phyloP scores from a whole-genome alignment of 768 basidiomycete genomes.

The Lactarius hengduanensis region DNA sequence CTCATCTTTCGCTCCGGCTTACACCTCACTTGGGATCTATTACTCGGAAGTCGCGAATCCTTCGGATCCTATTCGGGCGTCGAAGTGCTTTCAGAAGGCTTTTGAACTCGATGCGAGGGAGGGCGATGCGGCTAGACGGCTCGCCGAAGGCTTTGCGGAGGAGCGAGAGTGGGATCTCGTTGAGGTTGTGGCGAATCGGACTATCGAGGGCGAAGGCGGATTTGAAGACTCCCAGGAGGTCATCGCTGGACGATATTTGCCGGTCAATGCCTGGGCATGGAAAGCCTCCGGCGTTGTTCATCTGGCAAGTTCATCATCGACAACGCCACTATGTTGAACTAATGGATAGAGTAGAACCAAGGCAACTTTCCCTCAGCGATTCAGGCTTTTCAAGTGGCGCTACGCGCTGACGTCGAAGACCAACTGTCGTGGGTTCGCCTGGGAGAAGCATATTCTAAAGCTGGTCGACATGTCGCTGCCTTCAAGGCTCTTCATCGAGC shows the following conservation, averaged over 20 bases:
- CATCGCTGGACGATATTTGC: slow-evolving; percentile 52
- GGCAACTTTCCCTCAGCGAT: slow-evolving; percentile 73
- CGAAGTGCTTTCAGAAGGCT: slow-evolving; percentile 97
- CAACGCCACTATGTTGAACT: slow-evolving; percentile 13
- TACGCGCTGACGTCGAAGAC: slow-evolving; percentile 77
- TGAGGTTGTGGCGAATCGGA: slow-evolving; percentile 87
- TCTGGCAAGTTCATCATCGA: slow-evolving; percentile 52
- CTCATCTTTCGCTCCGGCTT: slow-evolving; percentile 82
- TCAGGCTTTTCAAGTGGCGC: slow-evolving; percentile 80
- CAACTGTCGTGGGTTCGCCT: slow-evolving; percentile 84
- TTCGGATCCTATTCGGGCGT: slow-evolving; percentile 79
- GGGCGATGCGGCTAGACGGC: slow-evolving; percentile 73
- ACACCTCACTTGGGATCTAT: slow-evolving; percentile 90
- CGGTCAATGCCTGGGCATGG: slow-evolving; percentile 96
- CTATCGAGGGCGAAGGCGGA: slow-evolving; percentile 93
- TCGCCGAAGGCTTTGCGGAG: slow-evolving; percentile 89
- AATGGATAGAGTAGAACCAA: slow-evolving; percentile 49
- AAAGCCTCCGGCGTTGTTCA: slow-evolving; percentile 92
- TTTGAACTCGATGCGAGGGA: slow-evolving; percentile 95
- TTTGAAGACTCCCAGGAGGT: slow-evolving; percentile 43
- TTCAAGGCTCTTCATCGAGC: slow-evolving; percentile 82
- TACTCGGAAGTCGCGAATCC: slow-evolving; percentile 71
- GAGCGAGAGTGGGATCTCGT: slow-evolving; percentile 96
- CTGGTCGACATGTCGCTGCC: slow-evolving; percentile 86
- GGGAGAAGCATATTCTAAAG: slow-evolving; percentile 86